These are phyloP conservation scores for Pseudocohnilembus persalinus DNA, from an alignment of 169 alveolate genomes.

Conservation along the genomic window DNA sequence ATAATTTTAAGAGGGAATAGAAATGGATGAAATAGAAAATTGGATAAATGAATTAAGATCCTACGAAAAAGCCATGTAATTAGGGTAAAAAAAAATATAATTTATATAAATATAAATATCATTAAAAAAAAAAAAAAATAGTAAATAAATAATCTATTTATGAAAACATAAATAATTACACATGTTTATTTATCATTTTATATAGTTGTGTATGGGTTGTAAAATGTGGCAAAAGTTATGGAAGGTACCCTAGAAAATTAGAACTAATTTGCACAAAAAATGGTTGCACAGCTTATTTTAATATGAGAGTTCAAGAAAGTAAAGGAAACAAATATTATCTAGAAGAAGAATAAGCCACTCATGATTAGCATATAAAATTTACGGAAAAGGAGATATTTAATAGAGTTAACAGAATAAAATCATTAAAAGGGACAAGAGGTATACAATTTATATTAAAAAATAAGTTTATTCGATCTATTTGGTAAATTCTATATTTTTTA, in stretches of 20 bases:
- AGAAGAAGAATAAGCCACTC: not conserved
- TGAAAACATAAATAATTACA: too few species aligned
- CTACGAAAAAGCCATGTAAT: not conserved
- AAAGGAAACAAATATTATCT: not conserved
- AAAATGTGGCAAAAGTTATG: not conserved
- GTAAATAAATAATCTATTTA: too few species aligned
- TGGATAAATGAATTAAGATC: not conserved
- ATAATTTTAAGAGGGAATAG: not conserved
- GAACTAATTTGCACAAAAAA: not conserved
- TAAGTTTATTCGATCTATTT: too few species aligned
- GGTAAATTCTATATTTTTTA: too few species aligned
- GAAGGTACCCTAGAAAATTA: not conserved
- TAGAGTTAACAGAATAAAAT: not conserved
- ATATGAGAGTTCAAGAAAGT: not conserved
- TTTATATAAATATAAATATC: not conserved
- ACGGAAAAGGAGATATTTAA: not conserved
- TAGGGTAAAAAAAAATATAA: not conserved
- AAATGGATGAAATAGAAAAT: not conserved
- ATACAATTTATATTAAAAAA: too few species aligned
- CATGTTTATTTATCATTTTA: too few species aligned
- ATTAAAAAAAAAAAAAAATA: too few species aligned
- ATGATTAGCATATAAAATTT: not conserved
- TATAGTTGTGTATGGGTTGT: not conserved
- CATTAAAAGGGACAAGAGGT: not conserved
- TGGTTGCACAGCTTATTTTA: not conserved